Conservation (phyloP, 352 stramenopile genomes). For the Peronosclerospora sorghi region DNA sequence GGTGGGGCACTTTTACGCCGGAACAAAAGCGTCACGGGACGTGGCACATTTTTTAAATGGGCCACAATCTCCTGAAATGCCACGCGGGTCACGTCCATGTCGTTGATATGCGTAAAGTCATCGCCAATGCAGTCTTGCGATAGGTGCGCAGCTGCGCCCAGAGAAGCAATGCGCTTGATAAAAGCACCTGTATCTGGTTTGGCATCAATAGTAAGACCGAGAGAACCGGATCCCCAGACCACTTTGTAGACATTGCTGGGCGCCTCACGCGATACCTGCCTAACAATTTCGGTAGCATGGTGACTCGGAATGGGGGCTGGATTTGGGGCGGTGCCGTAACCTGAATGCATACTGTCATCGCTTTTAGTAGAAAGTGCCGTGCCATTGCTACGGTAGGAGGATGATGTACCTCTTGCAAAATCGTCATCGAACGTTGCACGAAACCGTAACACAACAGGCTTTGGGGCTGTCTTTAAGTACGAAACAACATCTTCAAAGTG, state of each 20-base stretch:
- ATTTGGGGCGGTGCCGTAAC: conserved; percentile 19
- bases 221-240: conserved; percentile 59
- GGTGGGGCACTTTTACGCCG: conserved; percentile 24
- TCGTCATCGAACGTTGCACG: conserved; percentile 34
- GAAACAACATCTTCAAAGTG: conserved; percentile 75
- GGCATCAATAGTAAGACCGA: conserved; percentile 76
- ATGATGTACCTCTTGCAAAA: conserved; percentile 13
- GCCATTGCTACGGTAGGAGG: conserved; percentile 22
- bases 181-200: conserved; percentile 50
- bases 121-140: conserved; percentile 76
- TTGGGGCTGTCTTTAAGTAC: conserved; percentile 71
- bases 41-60: conserved; percentile 67
- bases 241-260: conserved; percentile 62
- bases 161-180: conserved; percentile 73
- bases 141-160: conserved; percentile 58
- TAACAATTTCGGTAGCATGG: conserved; percentile 17
- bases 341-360: conserved; percentile 15
- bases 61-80: conserved; percentile 69
- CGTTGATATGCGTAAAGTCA: conserved; percentile 78
- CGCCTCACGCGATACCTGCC: conserved; percentile 24
- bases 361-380: conserved; percentile 20
- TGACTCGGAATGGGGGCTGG: conserved; percentile 8
- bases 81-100: conserved; percentile 67
- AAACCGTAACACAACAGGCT: conserved; percentile 67
- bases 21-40: conserved; percentile 74